Base-by-base conservation (phyloP, 148 eudicot species). In the Vaccinium myrtillus region DNA sequence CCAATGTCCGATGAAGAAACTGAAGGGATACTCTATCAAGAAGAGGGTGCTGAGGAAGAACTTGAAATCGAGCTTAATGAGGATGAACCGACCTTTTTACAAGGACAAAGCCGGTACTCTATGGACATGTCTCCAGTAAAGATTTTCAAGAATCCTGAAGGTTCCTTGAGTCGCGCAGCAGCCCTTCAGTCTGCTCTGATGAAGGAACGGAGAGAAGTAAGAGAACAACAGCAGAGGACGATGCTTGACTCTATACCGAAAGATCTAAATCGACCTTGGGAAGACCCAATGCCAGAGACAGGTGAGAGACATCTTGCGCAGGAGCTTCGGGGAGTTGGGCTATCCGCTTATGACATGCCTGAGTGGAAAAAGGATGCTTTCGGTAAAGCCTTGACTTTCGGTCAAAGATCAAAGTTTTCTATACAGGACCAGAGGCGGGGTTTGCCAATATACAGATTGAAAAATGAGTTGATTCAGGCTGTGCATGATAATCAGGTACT, bases 201-300 rank as follows among this genome's bases (percentile, higher is more conserved):
- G 48, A 97, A 97, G 87, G 99, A 97, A 83, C 89, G 99, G 78
- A 90, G 98, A 83, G 99, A 97, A 90, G 94, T 97, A 3, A 89
- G 98, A 51, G 98, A 93, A 55, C 98, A 94, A 54, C 95, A 95
- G 61, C 98, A 97, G 82, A 90, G 98, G 55, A 88, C 94, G 32
- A 94, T 94, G 96, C 92, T 97, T 48, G 98, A 95, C 85, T 95
- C 98, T 19, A 97, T 97, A 46, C 98, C 99, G 0, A 97, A 95
- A 86, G 99, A 97, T 94, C 89, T 97, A 55, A 97, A 97, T 86
- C 92, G 98, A 48, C 99, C 99, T 6, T 97, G 99, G 99, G 99
- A 97, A 90, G 99, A 97, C 80, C 99, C 99, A 56, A 97, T 97
- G 99, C 98, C 98, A 5, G 98, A 97, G 86, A 86, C 95, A 2